Evolutionary conservation across 352 stramenopile species (phyloP).

Genomic region (Salisapilia sapeloensis): DNA sequence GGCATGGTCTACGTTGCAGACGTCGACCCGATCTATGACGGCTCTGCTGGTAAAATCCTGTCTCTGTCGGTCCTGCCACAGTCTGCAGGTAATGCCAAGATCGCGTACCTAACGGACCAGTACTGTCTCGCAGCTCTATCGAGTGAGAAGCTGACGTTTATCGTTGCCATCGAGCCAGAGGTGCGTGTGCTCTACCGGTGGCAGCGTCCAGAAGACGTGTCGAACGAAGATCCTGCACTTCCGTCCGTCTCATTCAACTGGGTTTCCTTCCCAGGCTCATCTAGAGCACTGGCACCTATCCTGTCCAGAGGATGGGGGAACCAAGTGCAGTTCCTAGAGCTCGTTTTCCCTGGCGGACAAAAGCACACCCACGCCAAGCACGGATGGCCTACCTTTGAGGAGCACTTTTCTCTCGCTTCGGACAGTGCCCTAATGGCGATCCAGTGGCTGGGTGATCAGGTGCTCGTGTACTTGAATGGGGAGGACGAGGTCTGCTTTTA

Average conservation of each 20-base stretch:
- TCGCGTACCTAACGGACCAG: slow-evolving; percentile 70
- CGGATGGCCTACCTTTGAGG: slow-evolving; percentile 88
- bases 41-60: slow-evolving; percentile 79
- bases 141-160: slow-evolving; percentile 89
- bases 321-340: slow-evolving; percentile 86
- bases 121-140: slow-evolving; percentile 69
- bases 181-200: slow-evolving; percentile 91
- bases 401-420: slow-evolving; percentile 86
- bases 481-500: slow-evolving; percentile 94
- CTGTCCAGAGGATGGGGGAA: slow-evolving; percentile 88
- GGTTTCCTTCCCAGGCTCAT: slow-evolving; percentile 81
- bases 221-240: slow-evolving; percentile 54
- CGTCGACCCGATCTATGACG: slow-evolving; percentile 90
- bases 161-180: slow-evolving; percentile 89
- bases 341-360: slow-evolving; percentile 58
- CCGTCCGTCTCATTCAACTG: slow-evolving; percentile 91
- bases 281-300: slow-evolving; percentile 70
- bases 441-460: slow-evolving; percentile 92
- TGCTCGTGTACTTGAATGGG: slow-evolving; percentile 89
- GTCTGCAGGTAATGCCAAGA: slow-evolving; percentile 67
- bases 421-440: slow-evolving; percentile 83
- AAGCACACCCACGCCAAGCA: slow-evolving; percentile 66
- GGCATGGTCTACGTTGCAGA: slow-evolving; percentile 87
- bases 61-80: slow-evolving; percentile 68
- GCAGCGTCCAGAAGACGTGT: slow-evolving; percentile 65